These are phyloP conservation scores for Coemansia sp. DNA, from an alignment of 192 early-diverging fungal species.

Conservation along the genomic window DNA sequence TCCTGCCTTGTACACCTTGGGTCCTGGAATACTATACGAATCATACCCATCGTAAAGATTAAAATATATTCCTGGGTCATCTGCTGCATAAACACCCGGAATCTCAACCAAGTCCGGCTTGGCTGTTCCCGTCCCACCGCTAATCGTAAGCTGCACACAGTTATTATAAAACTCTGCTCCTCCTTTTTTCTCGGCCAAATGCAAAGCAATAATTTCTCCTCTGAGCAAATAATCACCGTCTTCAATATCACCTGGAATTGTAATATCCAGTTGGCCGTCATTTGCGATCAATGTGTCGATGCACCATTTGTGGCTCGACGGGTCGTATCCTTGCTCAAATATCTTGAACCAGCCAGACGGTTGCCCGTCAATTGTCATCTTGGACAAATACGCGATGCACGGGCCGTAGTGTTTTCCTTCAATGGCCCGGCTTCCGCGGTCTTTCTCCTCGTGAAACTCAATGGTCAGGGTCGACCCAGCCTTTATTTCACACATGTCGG, in stretches of 20 bases:
- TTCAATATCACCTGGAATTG: slow-evolving; percentile 22
- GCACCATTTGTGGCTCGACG: slow-evolving; percentile 27
- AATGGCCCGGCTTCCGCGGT: not conserved
- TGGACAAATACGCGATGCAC: slow-evolving; percentile 31
- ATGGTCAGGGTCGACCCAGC: slow-evolving; percentile 23
- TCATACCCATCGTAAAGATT: slow-evolving; percentile 10
- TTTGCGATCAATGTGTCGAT: slow-evolving; percentile 21
- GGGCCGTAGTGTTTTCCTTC: slow-evolving; percentile 25
- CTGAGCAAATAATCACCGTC: slow-evolving; percentile 26
- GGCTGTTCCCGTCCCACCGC: slow-evolving; percentile 11
- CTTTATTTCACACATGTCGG: slow-evolving; percentile 16
- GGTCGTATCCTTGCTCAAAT: slow-evolving; percentile 31
- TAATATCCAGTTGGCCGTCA: slow-evolving; percentile 28
- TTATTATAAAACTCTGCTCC: slow-evolving; percentile 30
- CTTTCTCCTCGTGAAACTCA: slow-evolving; percentile 17
- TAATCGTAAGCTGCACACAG: slow-evolving; percentile 16
- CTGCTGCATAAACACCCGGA: slow-evolving; percentile 18
- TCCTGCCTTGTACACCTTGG: slow-evolving; percentile 10
- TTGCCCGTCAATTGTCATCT: slow-evolving; percentile 7
- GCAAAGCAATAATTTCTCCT: slow-evolving; percentile 29
- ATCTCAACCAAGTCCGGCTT: slow-evolving; percentile 13
- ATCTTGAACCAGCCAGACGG: slow-evolving; percentile 36
- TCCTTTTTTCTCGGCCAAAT: slow-evolving; percentile 2
- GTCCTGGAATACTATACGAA: slow-evolving; percentile 19
- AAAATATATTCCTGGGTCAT: slow-evolving; percentile 18